phyloP scores from a whole-genome alignment of 1,284 basidiomycete species.

The Bjerkandera adusta region DNA sequence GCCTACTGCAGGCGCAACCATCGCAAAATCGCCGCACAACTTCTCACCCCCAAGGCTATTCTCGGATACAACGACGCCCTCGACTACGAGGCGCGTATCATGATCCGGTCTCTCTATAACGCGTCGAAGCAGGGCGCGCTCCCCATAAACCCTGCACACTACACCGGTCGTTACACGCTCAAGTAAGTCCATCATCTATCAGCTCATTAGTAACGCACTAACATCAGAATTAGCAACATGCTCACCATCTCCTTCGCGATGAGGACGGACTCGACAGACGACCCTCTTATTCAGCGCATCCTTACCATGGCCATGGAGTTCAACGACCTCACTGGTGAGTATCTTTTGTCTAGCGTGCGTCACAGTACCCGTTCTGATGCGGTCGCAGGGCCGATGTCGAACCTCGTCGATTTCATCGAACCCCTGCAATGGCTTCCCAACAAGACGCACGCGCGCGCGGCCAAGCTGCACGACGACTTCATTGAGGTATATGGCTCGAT shows the following conservation, averaged over 20 bases:
- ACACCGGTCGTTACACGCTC: slow-evolving; percentile 31
- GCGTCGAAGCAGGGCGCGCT: slow-evolving; percentile 29
- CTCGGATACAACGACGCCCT: slow-evolving; percentile 33
- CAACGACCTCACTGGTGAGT: slow-evolving; percentile 26
- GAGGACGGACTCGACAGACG: slow-evolving; percentile 33
- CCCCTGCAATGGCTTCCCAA: slow-evolving; percentile 37
- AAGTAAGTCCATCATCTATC: slow-evolving; percentile 21
- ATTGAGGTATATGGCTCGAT: slow-evolving; percentile 28
- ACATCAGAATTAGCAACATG: slow-evolving; percentile 30
- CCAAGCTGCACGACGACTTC: slow-evolving; percentile 35
- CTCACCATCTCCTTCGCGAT: slow-evolving; percentile 36
- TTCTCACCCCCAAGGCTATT: slow-evolving; percentile 34
- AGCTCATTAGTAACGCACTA: not conserved
- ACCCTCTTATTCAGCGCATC: slow-evolving; percentile 31
- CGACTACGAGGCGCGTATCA: slow-evolving; percentile 35
- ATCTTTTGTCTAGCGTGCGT: not conserved
- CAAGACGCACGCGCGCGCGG: slow-evolving; percentile 29
- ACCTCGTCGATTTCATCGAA: slow-evolving; percentile 39
- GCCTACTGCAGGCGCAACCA: slow-evolving; percentile 35
- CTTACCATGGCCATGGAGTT: slow-evolving; percentile 36
- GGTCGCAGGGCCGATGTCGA: slow-evolving; percentile 35
- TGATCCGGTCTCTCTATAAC: slow-evolving; percentile 35
- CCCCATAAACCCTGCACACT: slow-evolving; percentile 36
- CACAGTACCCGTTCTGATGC: slow-evolving; percentile 3
- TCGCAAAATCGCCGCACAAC: slow-evolving; percentile 35